Percentiles rank a stretch among this genome's conserved stretches.
Conservation (phyloP, 1,139 yeast genomes). For the Taphrina wiesneri region DNA sequence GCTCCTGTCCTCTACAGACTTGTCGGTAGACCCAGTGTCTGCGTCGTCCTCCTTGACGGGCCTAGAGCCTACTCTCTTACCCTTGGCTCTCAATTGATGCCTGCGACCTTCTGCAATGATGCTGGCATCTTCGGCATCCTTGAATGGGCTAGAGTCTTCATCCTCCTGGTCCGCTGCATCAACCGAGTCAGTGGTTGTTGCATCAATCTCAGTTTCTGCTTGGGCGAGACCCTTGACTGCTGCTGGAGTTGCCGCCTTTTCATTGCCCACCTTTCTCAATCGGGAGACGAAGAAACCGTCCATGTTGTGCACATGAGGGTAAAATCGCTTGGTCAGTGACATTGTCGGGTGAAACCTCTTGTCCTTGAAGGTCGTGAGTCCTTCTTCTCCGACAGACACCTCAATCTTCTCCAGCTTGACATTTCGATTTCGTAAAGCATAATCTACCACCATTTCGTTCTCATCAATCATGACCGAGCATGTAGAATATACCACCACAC, state of each 20-base stretch:
- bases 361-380: conserved; percentile 90
- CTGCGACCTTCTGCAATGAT: conserved; percentile 71
- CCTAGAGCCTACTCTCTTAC: conserved; percentile 24
- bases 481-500: conserved; percentile 92
- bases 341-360: conserved; percentile 79
- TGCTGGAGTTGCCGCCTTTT: conserved; percentile 56
- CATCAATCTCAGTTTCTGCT: conserved; percentile 46
- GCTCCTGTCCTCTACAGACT: background rate
- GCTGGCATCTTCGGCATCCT: conserved; percentile 69
- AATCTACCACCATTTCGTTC: conserved; percentile 98
- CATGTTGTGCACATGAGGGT: conserved; percentile 97
- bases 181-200: conserved; percentile 72
- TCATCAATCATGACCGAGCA: conserved; percentile 99
- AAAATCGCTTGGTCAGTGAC: conserved; percentile 85
- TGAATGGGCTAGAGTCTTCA: conserved; percentile 68
- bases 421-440: conserved; percentile 91
- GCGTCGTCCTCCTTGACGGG: conserved; percentile 16
- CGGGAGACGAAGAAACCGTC: conserved; percentile 98
- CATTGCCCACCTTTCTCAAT: conserved; percentile 74
- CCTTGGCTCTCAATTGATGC: conserved; percentile 27
- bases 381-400: conserved; percentile 92
- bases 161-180: conserved; percentile 75
- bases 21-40: background rate
- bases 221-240: conserved; percentile 30
- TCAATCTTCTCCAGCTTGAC: conserved; percentile 93